These are phyloP conservation scores for Hypomyces perniciosus DNA, from an alignment of 2,329 filamentous ascomycete species.

Conservation along the genomic window DNA sequence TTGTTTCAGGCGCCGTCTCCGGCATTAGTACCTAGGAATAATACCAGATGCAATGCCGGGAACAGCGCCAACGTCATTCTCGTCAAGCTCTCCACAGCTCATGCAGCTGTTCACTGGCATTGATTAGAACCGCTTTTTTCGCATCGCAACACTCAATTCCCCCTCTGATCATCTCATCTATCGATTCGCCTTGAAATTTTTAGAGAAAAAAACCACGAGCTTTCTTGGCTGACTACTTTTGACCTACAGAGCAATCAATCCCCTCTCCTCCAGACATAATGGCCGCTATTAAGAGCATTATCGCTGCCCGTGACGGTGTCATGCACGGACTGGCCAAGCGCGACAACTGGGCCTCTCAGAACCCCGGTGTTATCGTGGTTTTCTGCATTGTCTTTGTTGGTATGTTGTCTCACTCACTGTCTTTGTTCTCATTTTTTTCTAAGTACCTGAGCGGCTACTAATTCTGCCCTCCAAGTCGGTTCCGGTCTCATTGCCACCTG, in stretches of 20 bases:
- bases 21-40: too few relatives aligned
- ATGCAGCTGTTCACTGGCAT: background rate
- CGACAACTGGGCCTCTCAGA: slow-evolving; percentile 33
- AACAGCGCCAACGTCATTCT: too few relatives aligned
- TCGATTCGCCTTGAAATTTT: slow-evolving; percentile 8
- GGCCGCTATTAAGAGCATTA: slow-evolving; percentile 32
- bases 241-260: background rate
- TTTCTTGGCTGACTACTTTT: slow-evolving; percentile 6
- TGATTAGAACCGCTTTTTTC: background rate
- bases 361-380: slow-evolving; percentile 38
- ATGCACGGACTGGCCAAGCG: slow-evolving; percentile 36
- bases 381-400: slow-evolving; percentile 38
- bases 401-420: slow-evolving; percentile 19
- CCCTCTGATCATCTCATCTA: background rate
- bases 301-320: slow-evolving; percentile 33
- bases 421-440: background rate
- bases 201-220: background rate
- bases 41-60: too few relatives aligned
- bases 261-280: slow-evolving; percentile 29
- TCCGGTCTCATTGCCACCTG: slow-evolving; percentile 26
- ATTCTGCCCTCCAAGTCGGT: slow-evolving; percentile 24
- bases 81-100: background rate
- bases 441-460: slow-evolving; percentile 13
- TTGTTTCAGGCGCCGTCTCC: too few relatives aligned
- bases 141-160: background rate